phyloP scores from a whole-genome alignment of 176 grass and related monocot genomes.

The Aegilops speltoides region DNA sequence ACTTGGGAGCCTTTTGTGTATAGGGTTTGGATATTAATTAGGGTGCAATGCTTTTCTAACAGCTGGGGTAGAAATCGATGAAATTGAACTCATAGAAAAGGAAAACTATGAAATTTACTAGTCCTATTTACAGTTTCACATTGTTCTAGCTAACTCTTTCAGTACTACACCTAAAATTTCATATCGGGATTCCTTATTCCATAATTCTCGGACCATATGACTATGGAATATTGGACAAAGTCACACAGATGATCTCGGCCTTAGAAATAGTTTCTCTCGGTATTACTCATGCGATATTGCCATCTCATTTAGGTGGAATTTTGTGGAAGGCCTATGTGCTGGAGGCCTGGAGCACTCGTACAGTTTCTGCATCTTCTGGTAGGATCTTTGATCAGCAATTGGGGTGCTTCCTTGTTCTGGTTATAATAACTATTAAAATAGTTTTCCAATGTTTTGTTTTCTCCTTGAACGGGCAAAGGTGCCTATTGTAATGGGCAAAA shows the following conservation, averaged over 20 bases:
- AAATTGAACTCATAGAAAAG: too few species aligned
- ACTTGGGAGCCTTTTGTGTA: not conserved
- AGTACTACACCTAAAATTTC: too few species aligned
- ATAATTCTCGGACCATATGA: slow-evolving; percentile 13
- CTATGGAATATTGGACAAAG: not conserved
- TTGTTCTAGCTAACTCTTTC: too few species aligned
- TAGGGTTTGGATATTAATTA: too few species aligned
- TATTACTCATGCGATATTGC: not conserved
- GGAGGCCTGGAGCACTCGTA: slow-evolving; percentile 58
- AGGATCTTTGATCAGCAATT: slow-evolving; percentile 26
- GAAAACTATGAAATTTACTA: too few species aligned
- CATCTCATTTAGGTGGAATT: slow-evolving; percentile 74
- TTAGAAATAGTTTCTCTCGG: not conserved
- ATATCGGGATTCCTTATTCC: not conserved
- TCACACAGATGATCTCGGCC: not conserved
- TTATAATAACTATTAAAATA: not conserved
- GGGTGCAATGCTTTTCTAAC: too few species aligned
- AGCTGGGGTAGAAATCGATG: too few species aligned
- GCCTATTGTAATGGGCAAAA: slow-evolving; percentile 91
- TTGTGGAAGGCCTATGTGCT: slow-evolving; percentile 89
- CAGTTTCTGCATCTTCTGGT: slow-evolving; percentile 81
- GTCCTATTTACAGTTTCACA: too few species aligned
- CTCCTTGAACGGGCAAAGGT: slow-evolving; percentile 59
- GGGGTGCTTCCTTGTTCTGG: not conserved
- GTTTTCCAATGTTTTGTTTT: slow-evolving; percentile 19